Conservation (phyloP, 495 filamentous ascomycete genomes). For the Podospora comata region DNA sequence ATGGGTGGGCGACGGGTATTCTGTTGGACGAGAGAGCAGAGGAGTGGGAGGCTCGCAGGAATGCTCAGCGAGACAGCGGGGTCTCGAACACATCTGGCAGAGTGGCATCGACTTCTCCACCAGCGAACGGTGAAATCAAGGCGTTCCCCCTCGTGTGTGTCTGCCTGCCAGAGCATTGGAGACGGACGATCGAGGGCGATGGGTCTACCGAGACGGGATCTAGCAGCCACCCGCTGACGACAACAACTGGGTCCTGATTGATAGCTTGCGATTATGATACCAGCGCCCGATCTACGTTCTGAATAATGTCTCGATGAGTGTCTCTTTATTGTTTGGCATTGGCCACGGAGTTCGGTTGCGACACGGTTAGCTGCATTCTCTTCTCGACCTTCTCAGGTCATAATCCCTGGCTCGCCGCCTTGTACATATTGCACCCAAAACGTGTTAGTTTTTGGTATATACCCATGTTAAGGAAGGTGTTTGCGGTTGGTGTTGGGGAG, state of each 20-base stretch:
- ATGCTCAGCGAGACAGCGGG: constrained; percentile 84
- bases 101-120: constrained; percentile 57
- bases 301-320: constrained; percentile 36
- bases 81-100: constrained; percentile 78
- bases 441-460: background rate
- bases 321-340: constrained; percentile 36
- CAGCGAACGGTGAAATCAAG: constrained; percentile 82
- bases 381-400: background rate
- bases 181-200: constrained; percentile 92
- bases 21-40: constrained; percentile 79
- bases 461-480: background rate
- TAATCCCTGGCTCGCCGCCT: background rate
- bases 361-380: constrained; percentile 16
- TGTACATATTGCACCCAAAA: background rate
- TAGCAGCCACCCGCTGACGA: constrained; percentile 39
- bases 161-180: constrained; percentile 95
- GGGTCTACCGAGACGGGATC: constrained; percentile 56
- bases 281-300: constrained; percentile 24
- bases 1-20: constrained; percentile 97
- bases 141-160: constrained; percentile 98
- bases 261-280: constrained; percentile 26
- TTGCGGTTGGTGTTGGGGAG: background rate
- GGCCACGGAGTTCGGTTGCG: constrained; percentile 43
- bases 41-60: constrained; percentile 75
- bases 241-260: constrained; percentile 32